Evolutionary conservation across 208 protist genomes (phyloP).

Genomic region (Angomonas desouzai): DNA sequence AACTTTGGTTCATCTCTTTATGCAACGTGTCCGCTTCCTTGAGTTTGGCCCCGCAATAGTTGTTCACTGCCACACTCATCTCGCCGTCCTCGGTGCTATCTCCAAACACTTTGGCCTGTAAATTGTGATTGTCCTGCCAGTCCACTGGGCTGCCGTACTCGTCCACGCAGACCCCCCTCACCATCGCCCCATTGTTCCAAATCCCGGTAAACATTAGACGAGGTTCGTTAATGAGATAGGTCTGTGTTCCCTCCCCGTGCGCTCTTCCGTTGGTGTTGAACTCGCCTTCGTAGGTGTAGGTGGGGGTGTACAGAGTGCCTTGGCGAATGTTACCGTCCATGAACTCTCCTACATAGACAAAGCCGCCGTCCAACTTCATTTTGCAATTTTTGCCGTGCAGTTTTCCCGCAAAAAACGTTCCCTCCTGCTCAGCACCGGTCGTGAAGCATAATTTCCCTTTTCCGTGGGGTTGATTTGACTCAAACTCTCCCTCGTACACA

Average conservation of each 20-base stretch:
- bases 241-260: slow-evolving; percentile 82
- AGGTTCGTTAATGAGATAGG: slow-evolving; percentile 82
- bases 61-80: slow-evolving; percentile 69
- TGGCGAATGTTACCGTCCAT: slow-evolving; percentile 69
- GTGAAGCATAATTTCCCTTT: slow-evolving; percentile 71
- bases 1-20: slow-evolving; percentile 70
- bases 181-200: slow-evolving; percentile 79
- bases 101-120: slow-evolving; percentile 70
- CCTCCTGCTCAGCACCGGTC: slow-evolving; percentile 78
- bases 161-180: slow-evolving; percentile 77
- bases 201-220: slow-evolving; percentile 83
- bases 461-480: slow-evolving; percentile 80
- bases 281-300: slow-evolving; percentile 90
- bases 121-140: slow-evolving; percentile 81
- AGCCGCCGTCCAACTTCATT: slow-evolving; percentile 89
- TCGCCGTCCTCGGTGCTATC: slow-evolving; percentile 36
- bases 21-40: slow-evolving; percentile 71
- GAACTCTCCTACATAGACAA: slow-evolving; percentile 89
- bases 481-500: slow-evolving; percentile 82
- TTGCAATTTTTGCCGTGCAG: slow-evolving; percentile 80
- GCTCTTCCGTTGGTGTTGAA: slow-evolving; percentile 86
- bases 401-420: slow-evolving; percentile 84
- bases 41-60: slow-evolving; percentile 68
- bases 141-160: slow-evolving; percentile 87
- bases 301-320: slow-evolving; percentile 84